Evolutionary conservation across 345 rosid genomes (phyloP).

Genomic region (Punica granatum): DNA sequence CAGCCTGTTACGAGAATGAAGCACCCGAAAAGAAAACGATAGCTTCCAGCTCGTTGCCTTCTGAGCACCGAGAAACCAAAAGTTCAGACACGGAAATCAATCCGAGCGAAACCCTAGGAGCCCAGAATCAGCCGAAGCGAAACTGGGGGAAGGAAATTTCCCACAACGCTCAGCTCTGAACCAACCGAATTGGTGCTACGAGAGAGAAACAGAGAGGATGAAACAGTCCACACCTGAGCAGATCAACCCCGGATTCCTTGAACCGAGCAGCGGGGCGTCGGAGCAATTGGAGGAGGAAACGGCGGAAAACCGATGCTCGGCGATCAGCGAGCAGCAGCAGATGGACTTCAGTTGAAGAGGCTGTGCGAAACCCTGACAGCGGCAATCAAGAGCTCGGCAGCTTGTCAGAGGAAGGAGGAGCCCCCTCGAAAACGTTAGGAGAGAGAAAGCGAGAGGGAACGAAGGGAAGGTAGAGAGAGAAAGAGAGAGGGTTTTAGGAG

Average conservation of each 20-base stretch:
- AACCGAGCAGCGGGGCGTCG: background rate
- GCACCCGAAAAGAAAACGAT: background rate
- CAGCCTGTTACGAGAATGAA: background rate
- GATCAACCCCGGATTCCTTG: background rate
- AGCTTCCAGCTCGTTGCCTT: background rate
- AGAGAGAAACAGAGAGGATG: no score
- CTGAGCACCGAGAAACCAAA: background rate
- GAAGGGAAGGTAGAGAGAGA: background rate
- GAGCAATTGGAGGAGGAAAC: background rate
- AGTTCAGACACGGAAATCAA: background rate
- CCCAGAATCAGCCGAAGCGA: background rate
- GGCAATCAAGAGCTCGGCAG: background rate
- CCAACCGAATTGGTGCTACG: background rate
- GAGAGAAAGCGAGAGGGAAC: background rate
- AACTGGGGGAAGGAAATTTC: background rate
- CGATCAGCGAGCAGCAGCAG: background rate
- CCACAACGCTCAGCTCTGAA: background rate
- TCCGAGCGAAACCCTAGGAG: slow-evolving; percentile 4
- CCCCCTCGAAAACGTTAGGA: background rate
- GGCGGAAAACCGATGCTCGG: background rate
- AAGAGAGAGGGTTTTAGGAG: background rate
- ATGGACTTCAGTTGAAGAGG: background rate
- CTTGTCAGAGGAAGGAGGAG: background rate
- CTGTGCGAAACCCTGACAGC: background rate
- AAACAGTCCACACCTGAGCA: background rate